These are phyloP conservation scores for Solanum piurae DNA, from an alignment of 257 asterid species.

Conservation along the genomic window DNA sequence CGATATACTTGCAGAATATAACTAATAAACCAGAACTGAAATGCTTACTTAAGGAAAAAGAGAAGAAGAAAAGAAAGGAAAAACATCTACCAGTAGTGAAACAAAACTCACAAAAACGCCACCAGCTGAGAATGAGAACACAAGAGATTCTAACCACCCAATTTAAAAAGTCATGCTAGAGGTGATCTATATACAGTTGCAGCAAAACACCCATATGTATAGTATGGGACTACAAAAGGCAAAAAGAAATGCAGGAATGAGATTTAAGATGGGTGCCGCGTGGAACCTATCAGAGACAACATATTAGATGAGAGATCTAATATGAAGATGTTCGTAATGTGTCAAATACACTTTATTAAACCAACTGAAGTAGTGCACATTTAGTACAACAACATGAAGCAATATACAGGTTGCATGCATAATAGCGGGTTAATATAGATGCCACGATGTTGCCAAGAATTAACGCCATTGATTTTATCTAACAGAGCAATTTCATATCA, in stretches of 20 bases:
- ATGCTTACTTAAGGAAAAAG: not conserved
- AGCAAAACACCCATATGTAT: not conserved
- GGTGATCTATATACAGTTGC: not conserved
- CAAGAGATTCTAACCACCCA: not conserved
- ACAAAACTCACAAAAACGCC: not conserved
- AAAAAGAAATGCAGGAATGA: not conserved
- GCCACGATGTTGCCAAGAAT: not conserved
- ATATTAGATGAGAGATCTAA: not conserved
- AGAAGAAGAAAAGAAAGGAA: too few species aligned
- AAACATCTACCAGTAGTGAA: not conserved
- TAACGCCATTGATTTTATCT: not conserved
- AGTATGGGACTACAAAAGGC: not conserved
- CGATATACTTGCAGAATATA: not conserved
- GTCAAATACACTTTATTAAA: not conserved
- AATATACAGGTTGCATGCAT: not conserved
- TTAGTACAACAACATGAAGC: not conserved
- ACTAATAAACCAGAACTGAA: not conserved
- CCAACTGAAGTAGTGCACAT: not conserved
- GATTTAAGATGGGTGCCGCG: not conserved
- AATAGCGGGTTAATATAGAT: not conserved
- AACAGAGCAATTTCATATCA: not conserved
- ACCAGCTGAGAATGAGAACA: not conserved
- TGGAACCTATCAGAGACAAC: not conserved
- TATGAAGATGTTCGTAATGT: not conserved
- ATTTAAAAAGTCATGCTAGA: not conserved